Percentiles rank a stretch among this genome's conserved stretches.
Evolutionary conservation across 2,329 filamentous ascomycete genomes (phyloP).

Genomic region (Monosporascus sp.): DNA sequence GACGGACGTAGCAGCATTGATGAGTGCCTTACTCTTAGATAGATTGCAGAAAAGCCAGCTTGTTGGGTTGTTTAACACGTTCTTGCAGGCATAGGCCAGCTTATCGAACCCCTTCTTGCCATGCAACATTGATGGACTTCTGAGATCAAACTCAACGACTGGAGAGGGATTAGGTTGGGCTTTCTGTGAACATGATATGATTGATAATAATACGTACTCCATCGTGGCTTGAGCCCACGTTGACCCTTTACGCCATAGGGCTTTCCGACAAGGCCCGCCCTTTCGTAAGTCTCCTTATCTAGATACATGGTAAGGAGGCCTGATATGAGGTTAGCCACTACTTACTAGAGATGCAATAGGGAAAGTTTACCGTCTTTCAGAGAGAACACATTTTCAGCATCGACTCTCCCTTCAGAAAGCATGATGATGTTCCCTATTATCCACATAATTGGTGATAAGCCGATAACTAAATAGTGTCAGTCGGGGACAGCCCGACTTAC

Average conservation of each 20-base stretch:
- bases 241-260: conserved; percentile 54
- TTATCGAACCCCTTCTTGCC: conserved; percentile 81
- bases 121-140: conserved; percentile 67
- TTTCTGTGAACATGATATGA: neutral
- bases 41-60: conserved; percentile 77
- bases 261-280: conserved; percentile 72
- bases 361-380: conserved; percentile 56
- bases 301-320: conserved; percentile 71
- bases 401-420: conserved; percentile 71
- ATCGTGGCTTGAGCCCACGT: conserved; percentile 61
- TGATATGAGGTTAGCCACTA: conserved; percentile 2
- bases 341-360: neutral
- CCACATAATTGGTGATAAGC: neutral
- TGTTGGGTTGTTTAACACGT: conserved; percentile 61
- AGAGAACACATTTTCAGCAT: conserved; percentile 66
- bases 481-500: conserved; percentile 33
- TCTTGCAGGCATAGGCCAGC: conserved; percentile 70
- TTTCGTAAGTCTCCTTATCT: conserved; percentile 76
- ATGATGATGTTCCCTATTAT: conserved; percentile 68
- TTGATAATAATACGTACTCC: conserved; percentile 47
- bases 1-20: neutral
- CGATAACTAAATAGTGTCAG: neutral
- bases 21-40: conserved; percentile 35
- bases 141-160: conserved; percentile 76
- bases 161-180: conserved; percentile 19